These are phyloP conservation scores for Colletotrichum tropicicola DNA, from an alignment of 2,329 filamentous ascomycete species.

Conservation along the genomic window DNA sequence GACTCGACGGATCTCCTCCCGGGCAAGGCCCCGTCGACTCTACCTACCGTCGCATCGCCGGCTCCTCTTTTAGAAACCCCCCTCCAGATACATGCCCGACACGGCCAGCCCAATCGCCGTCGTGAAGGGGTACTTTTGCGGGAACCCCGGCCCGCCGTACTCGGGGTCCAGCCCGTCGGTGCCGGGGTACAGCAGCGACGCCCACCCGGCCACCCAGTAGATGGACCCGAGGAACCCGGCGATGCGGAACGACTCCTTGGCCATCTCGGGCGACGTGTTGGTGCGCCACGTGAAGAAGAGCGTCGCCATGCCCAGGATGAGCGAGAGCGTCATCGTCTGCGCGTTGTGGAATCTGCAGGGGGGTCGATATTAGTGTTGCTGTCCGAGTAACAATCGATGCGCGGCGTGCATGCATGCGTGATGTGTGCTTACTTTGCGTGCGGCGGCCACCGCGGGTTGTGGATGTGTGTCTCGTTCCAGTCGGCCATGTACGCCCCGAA, in stretches of 20 bases:
- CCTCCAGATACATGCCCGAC: constrained; percentile 19
- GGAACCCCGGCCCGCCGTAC: constrained; percentile 52
- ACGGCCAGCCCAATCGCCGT: constrained; percentile 12
- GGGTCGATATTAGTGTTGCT: too few species aligned
- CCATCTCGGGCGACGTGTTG: constrained; percentile 32
- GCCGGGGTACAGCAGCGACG: constrained; percentile 46
- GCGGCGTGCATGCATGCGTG: background rate
- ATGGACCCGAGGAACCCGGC: constrained; percentile 47
- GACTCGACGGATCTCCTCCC: too few species aligned
- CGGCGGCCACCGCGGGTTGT: constrained; percentile 54
- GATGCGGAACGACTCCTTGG: constrained; percentile 41
- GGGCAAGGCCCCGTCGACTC: background rate
- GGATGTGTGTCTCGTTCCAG: constrained; percentile 50
- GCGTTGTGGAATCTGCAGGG: constrained; percentile 48
- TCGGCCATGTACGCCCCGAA: constrained; percentile 48
- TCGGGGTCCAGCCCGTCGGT: constrained; percentile 52
- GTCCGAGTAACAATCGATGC: too few species aligned
- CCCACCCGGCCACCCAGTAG: constrained; percentile 52
- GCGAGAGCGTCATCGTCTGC: constrained; percentile 51
- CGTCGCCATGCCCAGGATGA: constrained; percentile 47
- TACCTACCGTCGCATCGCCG: too few species aligned
- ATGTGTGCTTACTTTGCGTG: constrained; percentile 49
- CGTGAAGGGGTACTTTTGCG: constrained; percentile 39
- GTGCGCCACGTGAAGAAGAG: constrained; percentile 50
- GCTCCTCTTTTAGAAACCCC: constrained; percentile 7